Base-by-base conservation (phyloP, 129 eudicot species). In the Chrysanthemum seticuspe region DNA sequence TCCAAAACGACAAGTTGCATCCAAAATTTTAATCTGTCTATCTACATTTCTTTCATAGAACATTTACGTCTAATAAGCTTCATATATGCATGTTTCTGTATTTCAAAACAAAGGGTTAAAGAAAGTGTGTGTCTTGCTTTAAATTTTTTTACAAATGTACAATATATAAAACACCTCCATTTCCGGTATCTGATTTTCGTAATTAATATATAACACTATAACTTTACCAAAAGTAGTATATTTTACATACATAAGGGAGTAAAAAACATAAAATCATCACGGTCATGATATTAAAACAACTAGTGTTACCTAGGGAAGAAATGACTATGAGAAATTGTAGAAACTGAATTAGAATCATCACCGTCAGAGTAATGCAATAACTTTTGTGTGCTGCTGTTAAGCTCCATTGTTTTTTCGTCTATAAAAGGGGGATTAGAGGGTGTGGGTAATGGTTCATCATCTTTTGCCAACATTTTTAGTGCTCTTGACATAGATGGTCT, bases 391-490 rank as follows among this genome's bases (percentile, higher is more conserved):
- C 61, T 53, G 65, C 73, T 82, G 48, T 88, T 80, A n/a, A 91
- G 80, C 50, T 86, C 90, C 92, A 84, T 86, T 47, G 87, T 86
- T 47, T 25, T 76, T 62, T 88, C 90, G 7, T 91, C 87, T 62
- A 83, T 55, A 70, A 88, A 91, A 78, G 97, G 96, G 31, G 96
- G 96, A 62, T 69, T 80, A 44, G 87, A 80, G 10, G 97, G 92
- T 47, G 83, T 45, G 8, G 97, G 90, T 27, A 91, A 85, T 6
- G 73, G 36, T 62, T 72, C 89, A 19, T 87, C 87, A 51, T 85
- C 85, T 62, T 79, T 80, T 58, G 78, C 89, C 60, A 91, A 83
- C 97, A 91, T 86, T 69, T 62, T 62, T 31, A 88, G 75, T 51
- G 70, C 87, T 67, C 48, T 79, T 10, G 96, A 84, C 96, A 88